A percentile compares a stretch with the other conserved stretches of the same genome.
Conservation (phyloP, 176 grass and related monocot species). For the Aegilops umbellulata region DNA sequence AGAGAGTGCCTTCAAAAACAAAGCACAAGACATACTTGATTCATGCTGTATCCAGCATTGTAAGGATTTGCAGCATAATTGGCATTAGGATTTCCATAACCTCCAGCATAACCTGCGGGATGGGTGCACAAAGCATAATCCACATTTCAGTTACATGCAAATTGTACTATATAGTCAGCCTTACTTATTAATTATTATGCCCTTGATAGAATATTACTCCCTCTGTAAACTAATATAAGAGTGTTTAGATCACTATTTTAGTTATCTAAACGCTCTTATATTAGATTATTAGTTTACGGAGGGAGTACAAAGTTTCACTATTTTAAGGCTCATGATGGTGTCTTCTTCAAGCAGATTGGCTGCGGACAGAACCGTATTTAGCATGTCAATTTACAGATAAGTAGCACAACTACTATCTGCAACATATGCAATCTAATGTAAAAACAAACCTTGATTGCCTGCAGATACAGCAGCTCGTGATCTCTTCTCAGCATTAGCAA, state of each 20-base stretch:
- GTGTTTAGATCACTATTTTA: too few species aligned
- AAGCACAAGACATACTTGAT: conserved; percentile 53
- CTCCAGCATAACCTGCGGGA: conserved; percentile 46
- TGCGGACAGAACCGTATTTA: neutral
- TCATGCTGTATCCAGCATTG: conserved; percentile 54
- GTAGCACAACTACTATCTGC: neutral
- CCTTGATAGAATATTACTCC: neutral
- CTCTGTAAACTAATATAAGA: too few species aligned
- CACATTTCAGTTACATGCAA: conserved; percentile 3
- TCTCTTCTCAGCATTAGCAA: conserved; percentile 63
- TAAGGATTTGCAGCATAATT: conserved; percentile 53
- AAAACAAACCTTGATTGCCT: conserved; percentile 59
- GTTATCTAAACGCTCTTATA: too few species aligned
- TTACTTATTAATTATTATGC: neutral
- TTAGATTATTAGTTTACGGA: too few species aligned
- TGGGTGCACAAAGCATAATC: neutral
- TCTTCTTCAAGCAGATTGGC: neutral
- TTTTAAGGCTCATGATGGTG: neutral
- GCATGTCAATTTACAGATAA: neutral
- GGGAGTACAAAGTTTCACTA: neutral
- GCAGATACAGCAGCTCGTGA: conserved; percentile 42
- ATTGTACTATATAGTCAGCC: neutral
- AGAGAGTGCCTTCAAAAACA: conserved; percentile 6
- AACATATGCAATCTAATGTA: neutral
- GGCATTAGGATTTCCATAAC: conserved; percentile 59